These are phyloP conservation scores for Cutaneotrichosporon sp. DNA, from an alignment of 1,284 basidiomycete species.

Conservation along the genomic window DNA sequence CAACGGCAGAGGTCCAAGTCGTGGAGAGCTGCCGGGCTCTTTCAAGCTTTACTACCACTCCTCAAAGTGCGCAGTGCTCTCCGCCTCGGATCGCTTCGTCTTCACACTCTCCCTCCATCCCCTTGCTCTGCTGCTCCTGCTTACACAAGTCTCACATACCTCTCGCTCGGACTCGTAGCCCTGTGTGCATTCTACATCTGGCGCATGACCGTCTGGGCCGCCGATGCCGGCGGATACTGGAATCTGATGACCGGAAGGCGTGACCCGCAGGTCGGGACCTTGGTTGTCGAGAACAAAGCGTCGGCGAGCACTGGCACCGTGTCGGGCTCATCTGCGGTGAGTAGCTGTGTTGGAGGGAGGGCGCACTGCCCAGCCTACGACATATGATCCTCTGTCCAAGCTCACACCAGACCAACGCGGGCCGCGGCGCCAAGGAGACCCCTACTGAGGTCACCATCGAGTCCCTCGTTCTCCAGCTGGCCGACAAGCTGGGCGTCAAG, in stretches of 20 bases:
- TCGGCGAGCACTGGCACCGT: no score
- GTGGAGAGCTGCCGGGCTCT: no score
- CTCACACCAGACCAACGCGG: not conserved
- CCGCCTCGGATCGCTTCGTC: no score
- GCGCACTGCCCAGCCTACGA: no score
- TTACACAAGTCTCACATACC: constrained; percentile 40
- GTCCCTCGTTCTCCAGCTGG: constrained; percentile 41
- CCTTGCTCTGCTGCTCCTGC: not conserved
- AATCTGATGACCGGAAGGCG: constrained; percentile 42
- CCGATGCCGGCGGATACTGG: constrained; percentile 47
- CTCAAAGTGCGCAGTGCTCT: no score
- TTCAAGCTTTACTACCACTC: no score
- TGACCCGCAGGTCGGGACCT: constrained; percentile 12
- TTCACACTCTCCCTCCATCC: not conserved
- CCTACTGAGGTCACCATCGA: constrained; percentile 40
- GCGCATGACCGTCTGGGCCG: constrained; percentile 45
- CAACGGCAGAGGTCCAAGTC: no score
- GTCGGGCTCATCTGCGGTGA: not conserved
- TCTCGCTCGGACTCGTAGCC: constrained; percentile 34
- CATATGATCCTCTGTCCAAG: no score
- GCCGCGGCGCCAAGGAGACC: not conserved
- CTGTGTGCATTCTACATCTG: constrained; percentile 44
- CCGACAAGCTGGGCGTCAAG: constrained; percentile 43
- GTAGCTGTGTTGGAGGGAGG: no score
- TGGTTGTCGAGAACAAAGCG: not conserved